phyloP scores from a whole-genome alignment of 345 rosid species.

The Boechera retrofracta region DNA sequence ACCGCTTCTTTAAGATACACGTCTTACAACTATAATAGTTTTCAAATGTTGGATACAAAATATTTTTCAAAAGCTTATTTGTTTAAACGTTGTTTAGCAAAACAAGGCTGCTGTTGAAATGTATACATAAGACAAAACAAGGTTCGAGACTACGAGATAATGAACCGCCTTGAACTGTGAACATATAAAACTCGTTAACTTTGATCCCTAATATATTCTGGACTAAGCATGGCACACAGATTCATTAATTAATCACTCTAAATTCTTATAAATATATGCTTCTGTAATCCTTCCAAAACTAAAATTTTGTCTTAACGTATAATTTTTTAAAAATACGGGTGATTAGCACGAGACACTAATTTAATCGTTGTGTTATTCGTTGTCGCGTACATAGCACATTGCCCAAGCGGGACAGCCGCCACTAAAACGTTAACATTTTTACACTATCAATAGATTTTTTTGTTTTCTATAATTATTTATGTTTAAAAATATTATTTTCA shows the following conservation, averaged over 20 bases:
- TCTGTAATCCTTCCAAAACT: neutral
- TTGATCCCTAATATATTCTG: neutral
- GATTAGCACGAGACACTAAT: neutral
- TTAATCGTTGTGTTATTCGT: slow-evolving; percentile 9
- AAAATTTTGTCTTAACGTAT: neutral
- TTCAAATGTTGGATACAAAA: neutral
- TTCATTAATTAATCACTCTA: neutral
- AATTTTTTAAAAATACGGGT: neutral
- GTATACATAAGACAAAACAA: slow-evolving; percentile 15
- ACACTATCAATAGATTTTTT: neutral
- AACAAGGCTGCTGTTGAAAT: neutral
- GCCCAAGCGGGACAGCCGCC: slow-evolving; percentile 32
- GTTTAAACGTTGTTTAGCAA: neutral
- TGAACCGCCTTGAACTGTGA: slow-evolving; percentile 15
- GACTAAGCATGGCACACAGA: neutral
- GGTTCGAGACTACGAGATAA: slow-evolving; percentile 9
- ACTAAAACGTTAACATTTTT: slow-evolving; percentile 4
- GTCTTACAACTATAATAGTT: no score
- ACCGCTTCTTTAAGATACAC: no score
- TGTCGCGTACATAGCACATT: slow-evolving; percentile 11
- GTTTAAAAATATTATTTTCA: neutral
- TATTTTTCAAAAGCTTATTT: neutral
- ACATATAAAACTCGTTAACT: neutral
- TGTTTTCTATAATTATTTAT: no score
- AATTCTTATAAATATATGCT: neutral